These are phyloP conservation scores for Pseudogymnoascus sp. DNA, from an alignment of 2,329 filamentous ascomycete genomes.

Conservation along the genomic window DNA sequence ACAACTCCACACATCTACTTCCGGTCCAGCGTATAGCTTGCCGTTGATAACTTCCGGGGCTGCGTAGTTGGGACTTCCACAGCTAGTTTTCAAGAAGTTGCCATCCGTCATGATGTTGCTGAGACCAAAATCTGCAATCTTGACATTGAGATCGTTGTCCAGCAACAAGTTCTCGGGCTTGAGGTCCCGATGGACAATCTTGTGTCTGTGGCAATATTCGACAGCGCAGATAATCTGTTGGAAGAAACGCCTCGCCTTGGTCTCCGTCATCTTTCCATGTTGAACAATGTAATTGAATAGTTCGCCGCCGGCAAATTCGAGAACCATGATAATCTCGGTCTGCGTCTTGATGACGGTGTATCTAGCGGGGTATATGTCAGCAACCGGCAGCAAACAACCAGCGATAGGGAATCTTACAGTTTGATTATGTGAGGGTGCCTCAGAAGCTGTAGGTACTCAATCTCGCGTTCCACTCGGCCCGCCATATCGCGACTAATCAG, in stretches of 20 bases:
- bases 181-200: conserved; percentile 94
- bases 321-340: conserved; percentile 95
- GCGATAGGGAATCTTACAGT: conserved; percentile 51
- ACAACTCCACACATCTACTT: conserved; percentile 98
- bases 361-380: conserved; percentile 35
- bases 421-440: conserved; percentile 99
- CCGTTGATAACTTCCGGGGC: conserved; percentile 96
- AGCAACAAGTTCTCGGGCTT: conserved; percentile 96
- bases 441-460: conserved; percentile 91
- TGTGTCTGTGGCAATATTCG: conserved; percentile 97
- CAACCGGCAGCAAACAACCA: not conserved
- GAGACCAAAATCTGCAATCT: conserved; percentile 96
- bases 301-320: conserved; percentile 94
- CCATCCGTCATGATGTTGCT: conserved; percentile 99
- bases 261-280: conserved; percentile 83
- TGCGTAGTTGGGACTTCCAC: conserved; percentile 95
- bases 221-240: conserved; percentile 98
- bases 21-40: conserved; percentile 92
- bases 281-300: conserved; percentile 97
- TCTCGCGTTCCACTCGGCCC: conserved; percentile 92
- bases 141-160: conserved; percentile 93
- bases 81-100: conserved; percentile 97
- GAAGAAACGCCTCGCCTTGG: conserved; percentile 93
- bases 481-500: conserved; percentile 97
- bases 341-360: conserved; percentile 95